Evolutionary conservation across 169 alveolate species (phyloP), one percentile per base, ranked within the genome.

Genomic region (Eimeria necatrix): DNA sequence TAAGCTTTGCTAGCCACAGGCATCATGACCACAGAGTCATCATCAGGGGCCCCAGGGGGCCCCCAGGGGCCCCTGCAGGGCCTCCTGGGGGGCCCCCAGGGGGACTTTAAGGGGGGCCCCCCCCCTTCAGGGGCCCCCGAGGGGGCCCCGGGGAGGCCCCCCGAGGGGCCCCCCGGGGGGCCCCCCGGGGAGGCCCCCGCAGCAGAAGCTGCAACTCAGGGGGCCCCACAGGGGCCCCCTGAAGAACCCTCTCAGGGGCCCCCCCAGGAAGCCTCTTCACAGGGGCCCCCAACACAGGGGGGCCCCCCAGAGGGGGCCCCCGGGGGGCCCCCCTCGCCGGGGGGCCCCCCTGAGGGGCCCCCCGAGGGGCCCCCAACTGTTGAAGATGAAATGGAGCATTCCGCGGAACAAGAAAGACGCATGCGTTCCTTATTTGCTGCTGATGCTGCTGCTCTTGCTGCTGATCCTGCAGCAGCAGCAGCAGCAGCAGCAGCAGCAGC

Each of bases 371-470:
- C 64, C 18, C 18, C 64, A 9, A 12, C 5, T 9, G 64, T 9
- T 9, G 76, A 64, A n/a, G 9, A 64, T 22, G 76, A 64, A 12
- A 18, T 64, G 76, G 26, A n/a, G n/a, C 41, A 64, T 64, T 64
- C 76, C 0, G 46, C 20, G 0, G 46, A 20, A 20, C 76, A 64
- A n/a, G 76, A 64, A n/a, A 9, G 20, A n/a, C n/a, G 76, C 14
- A 64, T 64, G 76, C 26, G n/a, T 7, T 10, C n/a, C 2, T 64
- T 12, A 7, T 64, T 64, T 64, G 76, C 76, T 20, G 76, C 76
- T 7, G 76, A 64, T 64, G 76, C 76, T 22, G 76, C 22, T 16
- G 76, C 76, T 16, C 76, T 22, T 56, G 68, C 68, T 56, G 68
- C 68, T 56, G 68, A 10, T 18, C 22, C 68, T 10, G 68, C 68